Base-by-base conservation (phyloP, 441 rosid genomes). In the Jatropha podagrica region DNA sequence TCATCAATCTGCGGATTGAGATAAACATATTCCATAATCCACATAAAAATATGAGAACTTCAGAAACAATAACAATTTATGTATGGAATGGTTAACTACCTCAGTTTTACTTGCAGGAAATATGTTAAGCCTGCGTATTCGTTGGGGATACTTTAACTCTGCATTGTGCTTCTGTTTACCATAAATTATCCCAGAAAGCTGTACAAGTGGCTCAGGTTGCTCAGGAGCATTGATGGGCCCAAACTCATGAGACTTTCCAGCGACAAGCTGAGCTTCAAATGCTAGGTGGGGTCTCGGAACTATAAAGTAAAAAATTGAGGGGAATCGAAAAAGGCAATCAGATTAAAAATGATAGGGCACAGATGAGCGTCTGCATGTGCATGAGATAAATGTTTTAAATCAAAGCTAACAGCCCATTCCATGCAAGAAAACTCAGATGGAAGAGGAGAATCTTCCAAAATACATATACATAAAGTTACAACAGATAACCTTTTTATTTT, bases 271-370 rank as follows among this genome's bases (percentile, higher is more conserved):
- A 76, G 99, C 98, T 88, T 97, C 99, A 66, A 97, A 97, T 49
- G 97, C 89, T 68, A 97, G 97, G 81, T 97, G 99, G 79, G 98
- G 99, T 83, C 97, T 91, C 63, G 98, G 98, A 71, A 97, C 99
- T 97, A 83, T 78, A 69, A 86, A 81, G 80, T 13, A n/a, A 72
- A 74, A 72, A 74, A 77, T 66, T 38, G 46, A 17, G 62, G 14
- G 32, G 58, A 65, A 78, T 14, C 54, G 61, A 75, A 54, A 73
- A 54, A 73, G 82, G n/a, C 4, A 68, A 73, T 52, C 10, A 75
- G 69, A 75, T 76, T 44, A 74, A 42, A 60, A 42, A 37, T 6
- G 9, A 32, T 44, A 12, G 6, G 48, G 10, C 8, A 44, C 2
- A 32, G 32, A 32, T 32, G 48, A 44, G 48, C 6, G 15, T 9